Evolutionary conservation across 768 basidiomycete genomes (phyloP).

Genomic region (Trametes punicea): DNA sequence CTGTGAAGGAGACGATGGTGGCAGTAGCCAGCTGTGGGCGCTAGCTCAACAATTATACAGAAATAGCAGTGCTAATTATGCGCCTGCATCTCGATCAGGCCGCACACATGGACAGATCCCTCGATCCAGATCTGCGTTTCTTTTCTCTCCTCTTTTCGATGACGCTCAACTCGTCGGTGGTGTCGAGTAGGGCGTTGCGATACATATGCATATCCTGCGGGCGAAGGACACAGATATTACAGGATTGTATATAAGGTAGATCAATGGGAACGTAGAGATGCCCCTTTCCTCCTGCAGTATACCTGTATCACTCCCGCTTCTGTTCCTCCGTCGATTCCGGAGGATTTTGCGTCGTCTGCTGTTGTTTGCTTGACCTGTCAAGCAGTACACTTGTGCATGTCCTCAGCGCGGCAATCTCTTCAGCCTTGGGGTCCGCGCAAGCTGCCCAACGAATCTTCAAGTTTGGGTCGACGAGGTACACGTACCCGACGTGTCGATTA

Average conservation of each 20-base stretch:
- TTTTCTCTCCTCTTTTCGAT: too few species aligned
- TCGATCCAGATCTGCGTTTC: background rate
- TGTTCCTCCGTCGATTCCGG: background rate
- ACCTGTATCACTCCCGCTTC: background rate
- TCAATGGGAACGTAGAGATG: too few species aligned
- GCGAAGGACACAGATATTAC: too few species aligned
- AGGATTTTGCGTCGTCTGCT: background rate
- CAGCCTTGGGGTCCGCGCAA: constrained; percentile 74
- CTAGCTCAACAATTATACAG: background rate
- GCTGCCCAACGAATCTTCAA: constrained; percentile 89
- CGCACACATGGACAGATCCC: background rate
- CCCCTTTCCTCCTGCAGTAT: background rate
- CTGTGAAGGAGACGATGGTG: background rate
- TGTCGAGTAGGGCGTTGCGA: too few species aligned
- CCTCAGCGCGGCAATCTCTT: constrained; percentile 69
- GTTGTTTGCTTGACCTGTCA: constrained; percentile 37
- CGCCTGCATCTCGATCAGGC: constrained; percentile 1
- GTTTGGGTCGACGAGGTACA: constrained; percentile 86
- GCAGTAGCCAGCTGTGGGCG: constrained; percentile 6
- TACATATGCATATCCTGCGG: too few species aligned
- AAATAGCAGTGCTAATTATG: background rate
- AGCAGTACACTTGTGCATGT: constrained; percentile 68
- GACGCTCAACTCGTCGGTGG: too few species aligned
- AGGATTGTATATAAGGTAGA: too few species aligned
- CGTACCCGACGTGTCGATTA: constrained; percentile 89